Evolutionary conservation across 2,329 filamentous ascomycete species (phyloP).

Genomic region (Talaromyces sp.): DNA sequence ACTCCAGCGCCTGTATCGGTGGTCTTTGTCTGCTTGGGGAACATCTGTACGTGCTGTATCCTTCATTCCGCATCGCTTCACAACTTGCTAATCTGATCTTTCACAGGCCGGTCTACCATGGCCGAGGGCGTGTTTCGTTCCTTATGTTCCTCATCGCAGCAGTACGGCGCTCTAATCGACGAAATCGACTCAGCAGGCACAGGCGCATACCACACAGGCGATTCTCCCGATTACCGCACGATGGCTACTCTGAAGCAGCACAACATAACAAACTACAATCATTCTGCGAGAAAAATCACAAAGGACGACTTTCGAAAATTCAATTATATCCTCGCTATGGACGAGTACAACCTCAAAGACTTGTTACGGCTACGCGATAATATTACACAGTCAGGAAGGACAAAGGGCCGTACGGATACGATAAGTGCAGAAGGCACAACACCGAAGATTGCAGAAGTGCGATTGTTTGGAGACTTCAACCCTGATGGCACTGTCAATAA

Average conservation of each 20-base stretch:
- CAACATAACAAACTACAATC: constrained; percentile 70
- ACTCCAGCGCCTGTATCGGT: constrained; percentile 54
- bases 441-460: constrained; percentile 51
- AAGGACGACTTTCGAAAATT: constrained; percentile 73
- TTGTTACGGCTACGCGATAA: constrained; percentile 56
- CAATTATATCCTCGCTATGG: constrained; percentile 95
- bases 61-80: not conserved
- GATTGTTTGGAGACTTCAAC: constrained; percentile 82
- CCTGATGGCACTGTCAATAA: constrained; percentile 43
- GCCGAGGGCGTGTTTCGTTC: constrained; percentile 82
- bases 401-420: constrained; percentile 18
- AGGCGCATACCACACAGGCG: constrained; percentile 75
- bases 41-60: constrained; percentile 63
- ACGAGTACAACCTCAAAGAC: constrained; percentile 71
- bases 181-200: constrained; percentile 87
- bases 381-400: constrained; percentile 25
- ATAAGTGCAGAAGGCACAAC: constrained; percentile 22
- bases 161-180: constrained; percentile 58
- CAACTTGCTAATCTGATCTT: not conserved
- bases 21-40: constrained; percentile 93
- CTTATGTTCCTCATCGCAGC: constrained; percentile 50
- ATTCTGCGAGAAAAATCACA: constrained; percentile 68
- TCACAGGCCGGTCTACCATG: constrained; percentile 74
- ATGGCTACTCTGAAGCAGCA: constrained; percentile 70
- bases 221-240: constrained; percentile 74